Conservation (phyloP, 1,284 basidiomycete species). For the Erythrobasidium hasegawianum region DNA sequence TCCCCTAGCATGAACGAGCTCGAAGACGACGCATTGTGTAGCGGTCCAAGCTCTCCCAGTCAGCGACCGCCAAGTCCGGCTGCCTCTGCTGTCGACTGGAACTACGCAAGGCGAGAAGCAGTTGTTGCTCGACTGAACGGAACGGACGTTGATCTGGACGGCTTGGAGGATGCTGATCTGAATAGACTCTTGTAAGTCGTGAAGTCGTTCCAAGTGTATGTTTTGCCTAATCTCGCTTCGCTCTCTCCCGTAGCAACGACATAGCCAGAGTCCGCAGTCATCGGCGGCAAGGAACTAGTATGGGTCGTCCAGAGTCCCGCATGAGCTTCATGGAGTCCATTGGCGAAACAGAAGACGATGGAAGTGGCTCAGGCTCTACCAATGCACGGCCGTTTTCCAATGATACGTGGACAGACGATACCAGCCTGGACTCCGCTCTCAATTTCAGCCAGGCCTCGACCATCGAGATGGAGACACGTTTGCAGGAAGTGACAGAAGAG, state of each 20-base stretch:
- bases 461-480: constrained; percentile 21
- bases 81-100: constrained; percentile 78
- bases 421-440: constrained; percentile 65
- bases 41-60: constrained; percentile 50
- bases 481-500: constrained; percentile 35
- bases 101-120: constrained; percentile 90
- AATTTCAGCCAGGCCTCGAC: constrained; percentile 41
- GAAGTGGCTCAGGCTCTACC: constrained; percentile 13
- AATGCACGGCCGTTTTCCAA: constrained; percentile 60
- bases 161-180: constrained; percentile 83
- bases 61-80: constrained; percentile 70
- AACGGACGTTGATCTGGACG: constrained; percentile 78
- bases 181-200: constrained; percentile 63
- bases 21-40: constrained; percentile 35
- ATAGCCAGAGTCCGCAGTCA: constrained; percentile 79
- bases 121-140: constrained; percentile 72
- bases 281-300: constrained; percentile 39
- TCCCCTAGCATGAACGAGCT: constrained; percentile 43
- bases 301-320: constrained; percentile 70
- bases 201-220: too few species aligned
- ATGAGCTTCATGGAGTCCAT: constrained; percentile 51
- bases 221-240: too few species aligned
- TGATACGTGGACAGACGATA: constrained; percentile 73
- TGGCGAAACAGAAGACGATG: constrained; percentile 44
- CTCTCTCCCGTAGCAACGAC: constrained; percentile 64